Percentiles rank a stretch among this genome's conserved stretches.
phyloP scores from a whole-genome alignment of 208 protist genomes.

The Crithidia brevicula region DNA sequence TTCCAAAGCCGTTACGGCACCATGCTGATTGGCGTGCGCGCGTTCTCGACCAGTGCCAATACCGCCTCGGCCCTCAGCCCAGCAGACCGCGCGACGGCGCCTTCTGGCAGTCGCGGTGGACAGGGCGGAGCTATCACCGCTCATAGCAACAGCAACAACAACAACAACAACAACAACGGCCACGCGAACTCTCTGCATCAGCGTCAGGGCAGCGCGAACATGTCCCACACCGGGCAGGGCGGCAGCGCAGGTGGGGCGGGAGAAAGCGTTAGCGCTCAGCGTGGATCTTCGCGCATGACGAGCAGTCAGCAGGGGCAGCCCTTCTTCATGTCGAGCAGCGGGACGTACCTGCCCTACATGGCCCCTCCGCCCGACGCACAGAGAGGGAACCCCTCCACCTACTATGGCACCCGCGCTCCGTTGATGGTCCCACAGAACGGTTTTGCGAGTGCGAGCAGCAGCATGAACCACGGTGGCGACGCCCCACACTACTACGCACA shows the following conservation, averaged over 20 bases:
- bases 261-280: not conserved
- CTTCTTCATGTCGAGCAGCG: slow-evolving; percentile 4
- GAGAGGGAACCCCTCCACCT: not conserved
- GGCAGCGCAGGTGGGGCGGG: not conserved
- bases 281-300: not conserved
- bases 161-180: slow-evolving; percentile 3
- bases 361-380: not conserved
- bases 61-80: not conserved
- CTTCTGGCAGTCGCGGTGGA: not conserved
- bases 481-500: not conserved
- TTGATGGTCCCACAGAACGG: slow-evolving; percentile 6
- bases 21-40: slow-evolving; percentile 80
- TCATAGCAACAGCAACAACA: not conserved
- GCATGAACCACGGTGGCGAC: not conserved
- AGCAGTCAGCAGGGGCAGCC: not conserved
- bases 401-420: not conserved
- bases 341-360: slow-evolving; percentile 7
- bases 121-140: not conserved
- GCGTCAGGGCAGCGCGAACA: not conserved
- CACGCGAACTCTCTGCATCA: not conserved
- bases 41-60: slow-evolving; percentile 9
- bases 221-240: not conserved
- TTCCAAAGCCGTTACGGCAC: slow-evolving; percentile 62
- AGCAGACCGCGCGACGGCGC: not conserved
- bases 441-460: not conserved